A percentile compares a stretch with the other conserved stretches of the same genome.
Evolutionary conservation across 2,329 filamentous ascomycete genomes (phyloP).

Genomic region (Myriosclerotinia duriaeana): DNA sequence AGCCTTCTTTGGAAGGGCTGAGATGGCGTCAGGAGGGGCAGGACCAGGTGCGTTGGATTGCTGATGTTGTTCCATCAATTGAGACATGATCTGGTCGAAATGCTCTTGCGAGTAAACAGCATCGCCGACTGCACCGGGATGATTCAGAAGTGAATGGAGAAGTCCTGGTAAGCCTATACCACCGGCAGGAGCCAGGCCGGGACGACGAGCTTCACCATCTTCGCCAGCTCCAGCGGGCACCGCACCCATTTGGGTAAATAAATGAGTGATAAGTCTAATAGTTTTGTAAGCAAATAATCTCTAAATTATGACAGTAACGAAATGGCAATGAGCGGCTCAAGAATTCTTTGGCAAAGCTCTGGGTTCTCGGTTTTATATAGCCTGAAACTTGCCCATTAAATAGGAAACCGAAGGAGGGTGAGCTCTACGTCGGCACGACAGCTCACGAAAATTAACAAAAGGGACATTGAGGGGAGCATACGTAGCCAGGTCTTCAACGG

Average conservation of each 20-base stretch:
- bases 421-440: background rate
- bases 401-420: background rate
- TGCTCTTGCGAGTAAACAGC: conserved; percentile 89
- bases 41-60: conserved; percentile 78
- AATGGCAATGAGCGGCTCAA: conserved; percentile 26
- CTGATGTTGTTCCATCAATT: conserved; percentile 81
- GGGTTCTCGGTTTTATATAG: background rate
- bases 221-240: conserved; percentile 25
- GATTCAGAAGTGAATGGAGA: conserved; percentile 52
- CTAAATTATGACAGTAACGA: conserved; percentile 31
- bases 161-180: conserved; percentile 52
- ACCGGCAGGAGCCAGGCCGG: conserved; percentile 42
- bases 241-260: conserved; percentile 33
- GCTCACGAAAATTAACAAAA: background rate
- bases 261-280: conserved; percentile 35
- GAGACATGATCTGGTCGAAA: conserved; percentile 81
- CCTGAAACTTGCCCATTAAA: background rate
- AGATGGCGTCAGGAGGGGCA: conserved; percentile 73
- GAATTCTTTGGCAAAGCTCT: conserved; percentile 24
- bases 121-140: conserved; percentile 64
- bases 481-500: conserved; percentile 50
- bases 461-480: conserved; percentile 41
- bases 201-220: conserved; percentile 31
- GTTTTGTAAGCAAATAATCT: conserved; percentile 36
- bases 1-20: conserved; percentile 67